Percentiles rank a stretch among this genome's conserved stretches.
phyloP scores from a whole-genome alignment of 352 stramenopile species.

The Discostella stelligera region DNA sequence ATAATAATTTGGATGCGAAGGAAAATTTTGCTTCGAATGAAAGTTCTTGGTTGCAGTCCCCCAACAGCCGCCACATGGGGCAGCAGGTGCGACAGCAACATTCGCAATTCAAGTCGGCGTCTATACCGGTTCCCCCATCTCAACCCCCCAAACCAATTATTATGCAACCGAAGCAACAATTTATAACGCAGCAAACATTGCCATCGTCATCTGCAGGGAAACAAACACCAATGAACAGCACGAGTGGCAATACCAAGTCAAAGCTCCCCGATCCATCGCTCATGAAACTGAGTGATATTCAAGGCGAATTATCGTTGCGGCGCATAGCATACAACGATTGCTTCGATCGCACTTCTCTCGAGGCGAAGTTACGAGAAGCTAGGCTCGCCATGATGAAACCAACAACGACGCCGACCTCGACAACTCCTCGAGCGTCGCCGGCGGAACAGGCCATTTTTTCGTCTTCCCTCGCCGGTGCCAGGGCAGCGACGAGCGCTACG shows the following conservation, averaged over 20 bases:
- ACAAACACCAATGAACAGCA: background rate
- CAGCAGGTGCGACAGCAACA: background rate
- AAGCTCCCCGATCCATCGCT: conserved; percentile 14
- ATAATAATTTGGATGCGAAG: too few species aligned
- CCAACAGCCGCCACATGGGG: background rate
- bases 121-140: background rate
- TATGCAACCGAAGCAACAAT: background rate
- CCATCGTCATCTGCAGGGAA: background rate
- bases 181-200: background rate
- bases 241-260: background rate
- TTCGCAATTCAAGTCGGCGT: background rate
- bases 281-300: conserved; percentile 21
- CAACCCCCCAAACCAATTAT: background rate
- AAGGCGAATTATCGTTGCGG: conserved; percentile 3
- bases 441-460: conserved; percentile 20
- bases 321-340: conserved; percentile 4
- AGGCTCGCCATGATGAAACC: background rate
- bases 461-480: background rate
- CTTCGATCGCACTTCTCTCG: conserved; percentile 15
- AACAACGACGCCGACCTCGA: background rate
- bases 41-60: background rate
- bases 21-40: conserved; percentile 10
- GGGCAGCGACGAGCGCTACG: background rate
- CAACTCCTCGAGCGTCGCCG: background rate
- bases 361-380: conserved; percentile 11